A percentile compares a stretch with the other conserved stretches of the same genome.
phyloP scores from a whole-genome alignment of 805 yeast genomes.

The Barnettozyma sp. region DNA sequence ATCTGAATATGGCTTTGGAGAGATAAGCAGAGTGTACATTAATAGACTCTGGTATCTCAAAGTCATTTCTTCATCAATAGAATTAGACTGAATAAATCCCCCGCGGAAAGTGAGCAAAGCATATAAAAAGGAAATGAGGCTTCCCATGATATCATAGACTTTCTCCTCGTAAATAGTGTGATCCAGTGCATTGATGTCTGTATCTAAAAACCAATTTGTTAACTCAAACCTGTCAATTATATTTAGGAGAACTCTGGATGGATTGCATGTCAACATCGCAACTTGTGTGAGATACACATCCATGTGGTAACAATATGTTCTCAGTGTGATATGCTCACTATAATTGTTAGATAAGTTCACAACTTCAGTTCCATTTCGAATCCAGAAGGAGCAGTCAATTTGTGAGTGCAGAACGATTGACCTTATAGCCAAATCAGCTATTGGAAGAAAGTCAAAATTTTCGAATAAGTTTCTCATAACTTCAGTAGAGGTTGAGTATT shows the following conservation, averaged over 20 bases:
- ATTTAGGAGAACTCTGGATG: conserved; percentile 49
- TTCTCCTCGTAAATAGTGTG: conserved; percentile 44
- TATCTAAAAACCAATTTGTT: conserved; percentile 45
- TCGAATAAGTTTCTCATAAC: conserved; percentile 11
- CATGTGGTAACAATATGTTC: conserved; percentile 52
- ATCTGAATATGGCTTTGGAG: conserved; percentile 49
- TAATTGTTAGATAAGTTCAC: conserved; percentile 46
- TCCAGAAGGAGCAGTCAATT: conserved; percentile 61
- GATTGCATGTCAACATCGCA: conserved; percentile 42
- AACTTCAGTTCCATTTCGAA: conserved; percentile 58
- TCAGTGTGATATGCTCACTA: conserved; percentile 35
- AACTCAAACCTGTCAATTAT: conserved; percentile 57
- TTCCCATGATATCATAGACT: conserved; percentile 64
- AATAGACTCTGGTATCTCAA: conserved; percentile 34
- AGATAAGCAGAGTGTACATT: conserved; percentile 43
- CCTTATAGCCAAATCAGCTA: conserved; percentile 53
- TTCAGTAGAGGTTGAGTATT: conserved; percentile 2
- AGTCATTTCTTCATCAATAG: conserved; percentile 23
- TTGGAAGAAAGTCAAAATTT: conserved; percentile 33
- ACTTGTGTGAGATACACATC: conserved; percentile 71
- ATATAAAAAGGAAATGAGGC: conserved; percentile 65
- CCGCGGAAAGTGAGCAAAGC: conserved; percentile 64
- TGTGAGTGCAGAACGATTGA: conserved; percentile 57
- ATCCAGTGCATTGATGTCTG: conserved; percentile 25
- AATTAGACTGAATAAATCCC: conserved; percentile 41